Evolutionary conservation across 441 rosid genomes (phyloP).

Genomic region (Jatropha podagrica): DNA sequence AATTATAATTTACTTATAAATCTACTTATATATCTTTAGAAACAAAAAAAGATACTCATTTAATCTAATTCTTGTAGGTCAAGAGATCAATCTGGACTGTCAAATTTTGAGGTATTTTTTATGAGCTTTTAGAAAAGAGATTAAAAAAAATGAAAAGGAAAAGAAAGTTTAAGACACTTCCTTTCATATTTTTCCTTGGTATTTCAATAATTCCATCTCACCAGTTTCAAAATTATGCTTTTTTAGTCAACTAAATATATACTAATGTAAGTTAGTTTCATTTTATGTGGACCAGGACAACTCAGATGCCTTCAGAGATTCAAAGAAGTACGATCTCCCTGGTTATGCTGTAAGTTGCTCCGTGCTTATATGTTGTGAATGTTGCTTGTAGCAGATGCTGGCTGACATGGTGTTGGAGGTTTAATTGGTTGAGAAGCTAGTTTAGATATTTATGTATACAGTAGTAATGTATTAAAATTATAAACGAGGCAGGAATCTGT

Average conservation of each 20-base stretch:
- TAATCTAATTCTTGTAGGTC: constrained; percentile 47
- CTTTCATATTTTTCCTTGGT: neutral
- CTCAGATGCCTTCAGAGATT: constrained; percentile 35
- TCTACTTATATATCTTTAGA: neutral
- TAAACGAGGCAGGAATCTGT: neutral
- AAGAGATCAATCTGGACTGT: constrained; percentile 33
- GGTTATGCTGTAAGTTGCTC: constrained; percentile 74
- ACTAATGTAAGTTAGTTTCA: constrained; percentile 16
- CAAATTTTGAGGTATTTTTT: constrained; percentile 45
- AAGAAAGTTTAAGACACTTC: neutral
- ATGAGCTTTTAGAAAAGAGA: neutral
- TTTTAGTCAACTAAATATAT: neutral
- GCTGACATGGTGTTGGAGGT: neutral
- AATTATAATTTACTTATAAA: constrained; percentile 3
- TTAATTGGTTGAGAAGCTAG: neutral
- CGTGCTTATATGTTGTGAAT: neutral
- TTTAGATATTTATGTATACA: neutral
- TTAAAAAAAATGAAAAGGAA: neutral
- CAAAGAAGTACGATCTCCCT: constrained; percentile 75
- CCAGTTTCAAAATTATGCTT: neutral
- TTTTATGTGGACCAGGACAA: constrained; percentile 39
- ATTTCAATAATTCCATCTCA: neutral
- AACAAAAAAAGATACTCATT: constrained; percentile 8
- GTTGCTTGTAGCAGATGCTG: neutral
- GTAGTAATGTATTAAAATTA: neutral